These are phyloP conservation scores for Aspergillus mulundensis DNA, from an alignment of 495 filamentous ascomycete species.

Conservation along the genomic window DNA sequence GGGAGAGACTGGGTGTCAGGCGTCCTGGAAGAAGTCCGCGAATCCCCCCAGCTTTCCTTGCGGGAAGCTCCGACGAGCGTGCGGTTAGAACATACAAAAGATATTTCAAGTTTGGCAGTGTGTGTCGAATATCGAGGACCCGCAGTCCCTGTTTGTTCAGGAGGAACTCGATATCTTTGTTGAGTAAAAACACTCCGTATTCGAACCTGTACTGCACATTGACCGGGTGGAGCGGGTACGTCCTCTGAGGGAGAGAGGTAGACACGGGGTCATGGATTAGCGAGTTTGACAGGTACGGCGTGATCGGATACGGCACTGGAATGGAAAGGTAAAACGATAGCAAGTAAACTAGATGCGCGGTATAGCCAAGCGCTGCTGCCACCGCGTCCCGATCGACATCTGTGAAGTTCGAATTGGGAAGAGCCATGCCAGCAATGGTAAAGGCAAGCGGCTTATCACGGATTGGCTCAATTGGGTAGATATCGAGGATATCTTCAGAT, in stretches of 20 bases:
- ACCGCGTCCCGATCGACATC: constrained; percentile 60
- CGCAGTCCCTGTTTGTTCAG: constrained; percentile 68
- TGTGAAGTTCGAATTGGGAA: constrained; percentile 76
- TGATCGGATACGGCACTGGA: constrained; percentile 76
- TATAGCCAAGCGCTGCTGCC: constrained; percentile 78
- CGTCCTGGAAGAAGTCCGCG: constrained; percentile 51
- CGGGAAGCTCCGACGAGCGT: constrained; percentile 70
- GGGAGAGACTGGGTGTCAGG: constrained; percentile 33
- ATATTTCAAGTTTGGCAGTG: constrained; percentile 88
- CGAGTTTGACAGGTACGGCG: constrained; percentile 65
- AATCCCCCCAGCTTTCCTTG: constrained; percentile 72
- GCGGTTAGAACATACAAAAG: constrained; percentile 82
- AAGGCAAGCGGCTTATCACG: constrained; percentile 63
- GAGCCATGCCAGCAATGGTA: constrained; percentile 65
- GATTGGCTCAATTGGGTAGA: constrained; percentile 76
- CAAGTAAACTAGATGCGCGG: constrained; percentile 69
- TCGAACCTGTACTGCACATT: constrained; percentile 83
- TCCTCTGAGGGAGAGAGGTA: constrained; percentile 58
- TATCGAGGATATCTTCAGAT: constrained; percentile 69
- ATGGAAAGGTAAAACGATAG: constrained; percentile 80
- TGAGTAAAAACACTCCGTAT: constrained; percentile 90
- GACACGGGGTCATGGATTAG: constrained; percentile 79
- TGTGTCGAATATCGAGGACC: constrained; percentile 83
- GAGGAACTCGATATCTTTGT: constrained; percentile 87
- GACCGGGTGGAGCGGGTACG: constrained; percentile 77